Conservation (phyloP, 2,329 filamentous ascomycete genomes). For the Eutypa lata region DNA sequence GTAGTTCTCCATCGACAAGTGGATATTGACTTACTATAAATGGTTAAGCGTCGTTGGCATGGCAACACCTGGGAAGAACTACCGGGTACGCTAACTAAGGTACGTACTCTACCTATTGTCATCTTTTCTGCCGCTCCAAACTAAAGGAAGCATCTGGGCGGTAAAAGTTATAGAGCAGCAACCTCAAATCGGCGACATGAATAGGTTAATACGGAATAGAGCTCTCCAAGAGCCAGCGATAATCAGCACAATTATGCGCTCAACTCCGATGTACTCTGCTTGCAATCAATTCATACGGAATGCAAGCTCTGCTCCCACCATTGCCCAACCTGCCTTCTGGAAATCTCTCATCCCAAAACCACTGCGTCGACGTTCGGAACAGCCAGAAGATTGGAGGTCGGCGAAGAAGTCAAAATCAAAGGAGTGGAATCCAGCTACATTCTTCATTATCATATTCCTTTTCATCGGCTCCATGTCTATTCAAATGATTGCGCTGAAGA, state of each 20-base stretch:
- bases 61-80: too few relatives aligned
- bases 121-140: background rate
- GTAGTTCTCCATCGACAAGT: background rate
- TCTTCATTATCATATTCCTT: conserved; percentile 77
- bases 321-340: conserved; percentile 64
- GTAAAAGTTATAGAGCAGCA: background rate
- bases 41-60: background rate
- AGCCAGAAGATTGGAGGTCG: conserved; percentile 23
- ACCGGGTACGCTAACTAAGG: background rate
- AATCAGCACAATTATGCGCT: conserved; percentile 2
- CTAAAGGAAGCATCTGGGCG: background rate
- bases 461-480: conserved; percentile 96
- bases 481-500: conserved; percentile 79
- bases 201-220: conserved; percentile 1
- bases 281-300: conserved; percentile 14
- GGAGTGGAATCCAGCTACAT: conserved; percentile 78
- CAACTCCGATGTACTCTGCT: conserved; percentile 1
- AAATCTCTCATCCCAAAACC: conserved; percentile 66
- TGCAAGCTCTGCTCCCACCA: conserved; percentile 43
- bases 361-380: conserved; percentile 45
- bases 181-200: too few relatives aligned
- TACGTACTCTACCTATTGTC: background rate
- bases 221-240: conserved; percentile 11
- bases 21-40: background rate
- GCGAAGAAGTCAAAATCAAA: conserved; percentile 47